Conservation (phyloP, 208 protist species). For the Tritrichomonas musculus region DNA sequence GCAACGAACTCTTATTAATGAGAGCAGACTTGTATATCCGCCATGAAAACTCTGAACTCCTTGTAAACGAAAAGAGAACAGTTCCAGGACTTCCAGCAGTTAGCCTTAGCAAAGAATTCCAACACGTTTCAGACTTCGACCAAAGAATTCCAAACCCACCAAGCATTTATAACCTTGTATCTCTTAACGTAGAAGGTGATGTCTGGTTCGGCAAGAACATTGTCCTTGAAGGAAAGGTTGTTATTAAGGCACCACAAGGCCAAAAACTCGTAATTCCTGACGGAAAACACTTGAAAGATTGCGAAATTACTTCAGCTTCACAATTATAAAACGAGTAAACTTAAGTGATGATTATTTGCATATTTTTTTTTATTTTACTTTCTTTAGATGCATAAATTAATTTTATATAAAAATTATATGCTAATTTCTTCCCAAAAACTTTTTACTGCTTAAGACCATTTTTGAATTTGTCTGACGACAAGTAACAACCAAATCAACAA, state of each 20-base stretch:
- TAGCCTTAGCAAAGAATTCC: background rate
- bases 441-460: too few relatives aligned
- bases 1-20: slow-evolving; percentile 78
- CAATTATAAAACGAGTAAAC: background rate
- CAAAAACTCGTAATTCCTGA: background rate
- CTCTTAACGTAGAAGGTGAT: background rate
- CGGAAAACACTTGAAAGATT: background rate
- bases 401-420: too few relatives aligned
- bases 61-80: background rate
- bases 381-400: too few relatives aligned
- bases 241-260: background rate
- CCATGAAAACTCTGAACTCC: background rate
- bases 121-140: background rate
- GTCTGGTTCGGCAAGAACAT: slow-evolving; percentile 17
- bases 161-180: background rate
- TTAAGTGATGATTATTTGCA: too few relatives aligned
- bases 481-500: too few relatives aligned
- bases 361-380: too few relatives aligned
- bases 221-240: background rate
- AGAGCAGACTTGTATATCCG: slow-evolving; percentile 43
- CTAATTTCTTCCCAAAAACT: too few relatives aligned
- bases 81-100: background rate
- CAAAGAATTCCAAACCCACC: background rate
- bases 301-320: background rate
- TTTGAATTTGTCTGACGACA: too few relatives aligned